Base-by-base conservation (phyloP, 73 alveolate genomes). In the Vitrella brassicaformis region DNA sequence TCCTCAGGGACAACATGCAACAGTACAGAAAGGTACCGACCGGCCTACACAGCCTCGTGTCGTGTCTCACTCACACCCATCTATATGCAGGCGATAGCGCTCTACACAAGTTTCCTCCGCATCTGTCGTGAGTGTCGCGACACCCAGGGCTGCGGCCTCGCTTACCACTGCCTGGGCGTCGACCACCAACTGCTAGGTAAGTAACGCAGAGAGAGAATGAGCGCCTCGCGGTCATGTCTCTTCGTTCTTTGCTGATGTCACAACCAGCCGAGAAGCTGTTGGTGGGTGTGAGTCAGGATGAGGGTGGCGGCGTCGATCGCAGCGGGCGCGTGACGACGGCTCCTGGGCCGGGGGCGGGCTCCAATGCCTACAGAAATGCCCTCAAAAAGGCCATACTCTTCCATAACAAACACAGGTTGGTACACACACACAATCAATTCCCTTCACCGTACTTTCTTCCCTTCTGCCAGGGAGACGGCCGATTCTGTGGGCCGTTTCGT, bases 331-430 rank as follows among this genome's bases (percentile, higher is more conserved):
- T n/a, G n/a, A n/a, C n/a, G n/a, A n/a, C n/a, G n/a, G n/a, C n/a
- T n/a, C n/a, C n/a, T n/a, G n/a, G n/a, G n/a, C n/a, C n/a, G n/a
- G n/a, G n/a, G n/a, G n/a, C n/a, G n/a, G n/a, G n/a, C n/a, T n/a
- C n/a, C n/a, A n/a, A n/a, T n/a, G n/a, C n/a, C n/a, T n/a, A n/a
- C n/a, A n/a, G n/a, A n/a, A n/a, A n/a, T n/a, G n/a, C 9, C 79
- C 28, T 29, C 10, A 30, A 30, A 7, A 27, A 31, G 28, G 28
- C 70, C 28, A 10, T 71, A 1, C 25, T 18, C 10, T 71, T 31
- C 79, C 85, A 76, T 31, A 27, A 32, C 71, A 76, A 76, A 45
- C 85, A 76, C 65, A 76, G n/a, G n/a, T n/a, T n/a, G n/a, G n/a
- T n/a, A n/a, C n/a, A n/a, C n/a, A n/a, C n/a, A n/a, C n/a, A n/a